phyloP scores from a whole-genome alignment of 345 rosid species.

The Arabis hirsuta region DNA sequence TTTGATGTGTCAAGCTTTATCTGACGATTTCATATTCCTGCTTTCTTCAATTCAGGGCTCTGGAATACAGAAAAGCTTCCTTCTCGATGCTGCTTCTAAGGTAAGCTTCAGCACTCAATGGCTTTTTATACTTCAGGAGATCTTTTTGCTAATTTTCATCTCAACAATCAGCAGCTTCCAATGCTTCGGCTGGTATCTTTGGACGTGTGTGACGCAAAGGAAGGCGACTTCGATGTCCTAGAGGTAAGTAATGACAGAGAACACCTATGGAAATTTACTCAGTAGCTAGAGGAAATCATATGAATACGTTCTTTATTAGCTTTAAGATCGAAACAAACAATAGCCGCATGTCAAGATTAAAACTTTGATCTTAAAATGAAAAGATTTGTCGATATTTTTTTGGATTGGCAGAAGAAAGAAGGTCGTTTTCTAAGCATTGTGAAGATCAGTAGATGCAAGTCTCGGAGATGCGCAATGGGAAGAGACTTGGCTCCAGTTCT shows the following conservation, averaged over 20 bases:
- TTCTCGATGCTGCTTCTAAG: slow-evolving; percentile 65
- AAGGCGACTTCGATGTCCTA: slow-evolving; percentile 67
- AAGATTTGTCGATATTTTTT: not conserved
- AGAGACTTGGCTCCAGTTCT: slow-evolving; percentile 48
- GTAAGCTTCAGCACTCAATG: slow-evolving; percentile 41
- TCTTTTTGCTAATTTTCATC: not conserved
- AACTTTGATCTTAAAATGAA: not conserved
- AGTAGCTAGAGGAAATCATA: slow-evolving; percentile 6
- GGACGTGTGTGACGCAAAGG: slow-evolving; percentile 75
- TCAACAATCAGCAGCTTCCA: slow-evolving; percentile 54
- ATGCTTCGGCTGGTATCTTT: slow-evolving; percentile 68
- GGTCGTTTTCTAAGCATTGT: slow-evolving; percentile 49
- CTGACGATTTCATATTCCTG: slow-evolving; percentile 1
- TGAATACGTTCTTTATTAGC: not conserved
- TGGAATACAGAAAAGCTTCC: slow-evolving; percentile 61
- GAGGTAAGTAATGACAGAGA: slow-evolving; percentile 51
- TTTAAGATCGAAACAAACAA: slow-evolving; percentile 9
- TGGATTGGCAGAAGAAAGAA: slow-evolving; percentile 38
- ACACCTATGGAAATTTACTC: not conserved
- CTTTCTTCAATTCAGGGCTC: slow-evolving; percentile 53
- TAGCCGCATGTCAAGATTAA: slow-evolving; percentile 15
- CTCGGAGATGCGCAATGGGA: slow-evolving; percentile 44
- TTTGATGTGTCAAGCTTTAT: not conserved
- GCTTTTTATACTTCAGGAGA: not conserved
- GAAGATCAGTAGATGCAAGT: slow-evolving; percentile 69